Percentiles rank a stretch among this genome's conserved stretches.
These are phyloP conservation scores for Scenedesmus sp. DNA, from an alignment of 163 green algal species.

Conservation along the genomic window DNA sequence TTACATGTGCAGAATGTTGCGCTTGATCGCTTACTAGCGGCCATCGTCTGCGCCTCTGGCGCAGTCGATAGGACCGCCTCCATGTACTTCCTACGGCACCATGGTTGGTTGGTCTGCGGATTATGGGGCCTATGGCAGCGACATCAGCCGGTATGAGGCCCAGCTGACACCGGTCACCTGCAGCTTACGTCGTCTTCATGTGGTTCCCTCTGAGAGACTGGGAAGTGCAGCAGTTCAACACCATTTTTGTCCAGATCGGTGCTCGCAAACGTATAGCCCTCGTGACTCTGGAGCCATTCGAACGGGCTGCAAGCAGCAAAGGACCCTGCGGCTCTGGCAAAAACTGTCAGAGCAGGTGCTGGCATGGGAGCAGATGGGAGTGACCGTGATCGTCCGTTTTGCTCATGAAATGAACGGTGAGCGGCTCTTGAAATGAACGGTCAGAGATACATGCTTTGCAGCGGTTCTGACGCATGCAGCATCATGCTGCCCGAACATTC, in stretches of 20 bases:
- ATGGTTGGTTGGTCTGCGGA: too few species aligned
- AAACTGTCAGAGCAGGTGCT: not conserved
- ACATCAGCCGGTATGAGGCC: too few species aligned
- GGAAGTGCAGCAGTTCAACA: not conserved
- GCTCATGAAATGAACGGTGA: constrained; percentile 2
- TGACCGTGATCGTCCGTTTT: not conserved
- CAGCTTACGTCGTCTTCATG: not conserved
- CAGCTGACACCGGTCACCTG: not conserved
- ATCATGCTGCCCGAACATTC: not conserved
- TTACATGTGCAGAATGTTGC: too few species aligned
- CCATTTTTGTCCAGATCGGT: not conserved
- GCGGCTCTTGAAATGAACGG: too few species aligned
- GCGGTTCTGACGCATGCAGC: not conserved
- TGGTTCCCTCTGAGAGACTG: not conserved
- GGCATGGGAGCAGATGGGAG: not conserved
- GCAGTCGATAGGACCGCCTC: too few species aligned
- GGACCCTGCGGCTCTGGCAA: not conserved
- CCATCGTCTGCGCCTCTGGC: too few species aligned
- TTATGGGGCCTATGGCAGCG: too few species aligned
- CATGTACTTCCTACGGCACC: too few species aligned
- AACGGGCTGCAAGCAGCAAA: not conserved
- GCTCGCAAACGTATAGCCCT: not conserved
- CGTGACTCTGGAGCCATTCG: not conserved
- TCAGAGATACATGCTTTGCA: not conserved
- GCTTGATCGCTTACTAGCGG: too few species aligned